A percentile compares a stretch with the other conserved stretches of the same genome.
Evolutionary conservation across 2,329 filamentous ascomycete genomes (phyloP).

Genomic region (Chrysosphaeria jannelii): DNA sequence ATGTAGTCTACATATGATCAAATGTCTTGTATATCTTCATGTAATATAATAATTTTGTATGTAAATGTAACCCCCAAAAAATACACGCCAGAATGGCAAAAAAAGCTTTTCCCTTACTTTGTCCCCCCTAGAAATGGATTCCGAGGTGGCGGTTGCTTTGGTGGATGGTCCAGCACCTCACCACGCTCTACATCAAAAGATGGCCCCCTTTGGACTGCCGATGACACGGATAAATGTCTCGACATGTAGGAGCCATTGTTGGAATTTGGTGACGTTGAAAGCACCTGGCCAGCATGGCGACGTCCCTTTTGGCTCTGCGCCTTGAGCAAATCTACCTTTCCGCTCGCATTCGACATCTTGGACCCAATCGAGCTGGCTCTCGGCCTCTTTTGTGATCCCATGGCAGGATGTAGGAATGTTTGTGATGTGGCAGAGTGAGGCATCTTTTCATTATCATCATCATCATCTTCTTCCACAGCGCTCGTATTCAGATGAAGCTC

Average conservation of each 20-base stretch:
- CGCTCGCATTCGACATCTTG: conserved; percentile 4
- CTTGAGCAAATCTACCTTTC: conserved; percentile 6
- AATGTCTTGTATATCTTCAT: not conserved
- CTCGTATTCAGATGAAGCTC: conserved; percentile 14
- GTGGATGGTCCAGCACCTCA: not conserved
- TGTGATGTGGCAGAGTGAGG: conserved; percentile 5
- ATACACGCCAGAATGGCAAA: too few species aligned
- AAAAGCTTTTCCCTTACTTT: too few species aligned
- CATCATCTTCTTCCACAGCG: conserved; percentile 10
- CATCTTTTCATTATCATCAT: conserved; percentile 7
- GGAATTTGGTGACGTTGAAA: conserved; percentile 8
- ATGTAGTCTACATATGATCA: not conserved
- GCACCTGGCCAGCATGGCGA: conserved; percentile 16
- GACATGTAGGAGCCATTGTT: conserved; percentile 7
- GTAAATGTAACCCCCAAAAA: too few species aligned
- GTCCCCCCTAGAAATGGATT: too few species aligned
- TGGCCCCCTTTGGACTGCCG: conserved; percentile 5
- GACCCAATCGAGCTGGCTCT: conserved; percentile 3
- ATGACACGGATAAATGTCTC: conserved; percentile 5
- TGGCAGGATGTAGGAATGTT: not conserved
- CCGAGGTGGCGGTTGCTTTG: too few species aligned
- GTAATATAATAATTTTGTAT: not conserved
- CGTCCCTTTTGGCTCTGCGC: conserved; percentile 17
- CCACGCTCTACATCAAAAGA: conserved; percentile 13
- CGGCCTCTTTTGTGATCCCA: conserved; percentile 1